Conservation (phyloP, 2,329 filamentous ascomycete species). For the Fusarium sp. region DNA sequence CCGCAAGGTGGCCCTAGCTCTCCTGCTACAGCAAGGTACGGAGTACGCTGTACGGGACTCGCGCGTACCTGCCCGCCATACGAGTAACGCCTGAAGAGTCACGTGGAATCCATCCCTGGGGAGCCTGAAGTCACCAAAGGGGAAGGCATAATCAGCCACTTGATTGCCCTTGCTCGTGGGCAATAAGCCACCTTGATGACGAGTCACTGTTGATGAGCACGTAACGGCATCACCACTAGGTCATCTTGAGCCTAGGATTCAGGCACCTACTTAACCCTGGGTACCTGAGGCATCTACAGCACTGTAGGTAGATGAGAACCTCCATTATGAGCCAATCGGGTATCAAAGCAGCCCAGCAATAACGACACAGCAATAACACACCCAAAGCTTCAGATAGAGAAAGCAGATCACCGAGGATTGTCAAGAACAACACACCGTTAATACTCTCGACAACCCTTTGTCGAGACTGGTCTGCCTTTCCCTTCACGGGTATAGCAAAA, state of each 20-base stretch:
- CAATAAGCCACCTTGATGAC: constrained; percentile 35
- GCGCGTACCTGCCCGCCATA: background rate
- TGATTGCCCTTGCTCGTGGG: constrained; percentile 1
- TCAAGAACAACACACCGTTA: background rate
- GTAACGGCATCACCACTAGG: background rate
- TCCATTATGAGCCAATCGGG: background rate
- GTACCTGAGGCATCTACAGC: background rate
- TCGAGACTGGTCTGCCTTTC: background rate
- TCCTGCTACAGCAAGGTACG: constrained; percentile 22
- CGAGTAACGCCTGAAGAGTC: background rate
- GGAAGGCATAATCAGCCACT: constrained; percentile 10
- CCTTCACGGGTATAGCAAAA: background rate
- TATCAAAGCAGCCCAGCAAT: background rate
- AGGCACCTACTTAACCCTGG: background rate
- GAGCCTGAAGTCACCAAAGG: background rate
- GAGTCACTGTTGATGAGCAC: constrained; percentile 14
- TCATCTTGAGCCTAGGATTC: background rate
- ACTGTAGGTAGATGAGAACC: background rate
- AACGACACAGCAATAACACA: background rate
- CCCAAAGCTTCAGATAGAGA: background rate
- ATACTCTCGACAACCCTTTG: background rate
- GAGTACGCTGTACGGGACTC: background rate
- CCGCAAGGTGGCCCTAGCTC: constrained; percentile 41
- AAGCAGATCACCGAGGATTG: background rate
- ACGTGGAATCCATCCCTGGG: constrained; percentile 5